These are phyloP conservation scores for Cetradonia linearis DNA, from an alignment of 495 filamentous ascomycete genomes.

Conservation along the genomic window DNA sequence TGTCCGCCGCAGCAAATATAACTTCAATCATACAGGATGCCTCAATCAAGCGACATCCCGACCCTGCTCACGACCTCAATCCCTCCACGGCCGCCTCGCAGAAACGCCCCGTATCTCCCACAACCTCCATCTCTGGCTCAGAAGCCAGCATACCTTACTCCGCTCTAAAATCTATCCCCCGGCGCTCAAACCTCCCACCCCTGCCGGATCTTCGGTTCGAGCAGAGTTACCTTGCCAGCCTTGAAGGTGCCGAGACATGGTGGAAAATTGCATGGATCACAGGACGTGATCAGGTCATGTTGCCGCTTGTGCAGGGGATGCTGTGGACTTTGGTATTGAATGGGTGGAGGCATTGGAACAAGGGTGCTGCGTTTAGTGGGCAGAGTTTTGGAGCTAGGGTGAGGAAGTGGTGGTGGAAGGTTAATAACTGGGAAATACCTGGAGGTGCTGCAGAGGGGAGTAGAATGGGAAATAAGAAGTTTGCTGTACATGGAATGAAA, in stretches of 20 bases:
- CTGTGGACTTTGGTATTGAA: constrained; percentile 69
- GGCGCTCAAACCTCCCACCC: constrained; percentile 58
- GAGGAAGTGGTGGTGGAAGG: constrained; percentile 81
- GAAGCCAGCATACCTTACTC: constrained; percentile 46
- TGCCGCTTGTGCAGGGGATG: constrained; percentile 73
- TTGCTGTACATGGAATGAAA: constrained; percentile 9
- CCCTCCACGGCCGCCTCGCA: constrained; percentile 61
- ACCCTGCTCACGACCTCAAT: constrained; percentile 65
- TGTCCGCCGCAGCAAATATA: constrained; percentile 45
- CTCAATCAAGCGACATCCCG: constrained; percentile 59
- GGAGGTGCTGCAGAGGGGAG: background rate
- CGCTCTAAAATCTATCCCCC: constrained; percentile 43
- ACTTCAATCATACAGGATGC: constrained; percentile 71
- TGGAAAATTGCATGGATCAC: constrained; percentile 76
- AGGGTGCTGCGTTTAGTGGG: constrained; percentile 57
- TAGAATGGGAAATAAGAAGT: background rate
- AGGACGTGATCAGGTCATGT: constrained; percentile 73
- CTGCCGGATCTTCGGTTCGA: constrained; percentile 92
- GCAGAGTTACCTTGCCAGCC: constrained; percentile 87
- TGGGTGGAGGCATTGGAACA: constrained; percentile 81
- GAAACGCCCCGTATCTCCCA: constrained; percentile 34
- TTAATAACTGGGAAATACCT: constrained; percentile 74
- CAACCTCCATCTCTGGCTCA: constrained; percentile 28
- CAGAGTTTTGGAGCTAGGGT: constrained; percentile 58
- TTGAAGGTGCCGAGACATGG: constrained; percentile 65